Base-by-base conservation (phyloP, 208 protist genomes). In the Vickermania spadyakhi region DNA sequence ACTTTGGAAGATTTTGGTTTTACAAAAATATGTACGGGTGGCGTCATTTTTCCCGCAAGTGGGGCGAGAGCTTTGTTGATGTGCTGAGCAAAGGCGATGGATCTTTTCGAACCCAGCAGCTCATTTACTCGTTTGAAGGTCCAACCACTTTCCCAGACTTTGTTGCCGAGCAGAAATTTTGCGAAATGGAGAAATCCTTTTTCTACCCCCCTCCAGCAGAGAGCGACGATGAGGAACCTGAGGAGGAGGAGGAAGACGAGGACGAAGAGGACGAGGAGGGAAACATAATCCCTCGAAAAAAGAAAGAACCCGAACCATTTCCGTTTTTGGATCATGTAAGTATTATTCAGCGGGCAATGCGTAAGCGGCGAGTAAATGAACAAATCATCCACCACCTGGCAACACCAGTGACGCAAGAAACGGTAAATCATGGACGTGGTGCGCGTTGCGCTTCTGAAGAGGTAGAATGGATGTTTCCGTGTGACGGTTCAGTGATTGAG, bases 131-230 rank as follows among this genome's bases (percentile, higher is more conserved):
- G 21, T 86, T 94, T 50, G 59, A 65, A 30, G 73, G 78, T n/a
- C 60, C 63, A 14, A 89, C 79, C 23, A 86, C 64, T 0, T 91
- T 94, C 62, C 67, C 87, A 1, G 73, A 81, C 55, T 94, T 83
- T 62, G 72, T 82, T 18, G 27, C 53, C 3, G 62, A 72, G 49
- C 66, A 79, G 4, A 66, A 71, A 3, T 71, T 71, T 26, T 74
- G 76, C 21, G 66, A 50, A 7, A 52, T 36, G 27, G 86, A 94
- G 66, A 59, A 56, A 36, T 28, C 58, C 2, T 75, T 72, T 59
- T 91, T 81, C 54, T 73, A 78, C 58, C 76, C 80, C n/a, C 68
- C 79, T 1, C 81, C 81, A 0, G 68, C 73, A 1, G 62, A 72
- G 49, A 81, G 75, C 54, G 76, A 85, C 28, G 73, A 59, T 1